Evolutionary conservation across 805 yeast genomes (phyloP), one percentile per base, ranked within the genome.

Genomic region (Scheffersomyces coipomensis): DNA sequence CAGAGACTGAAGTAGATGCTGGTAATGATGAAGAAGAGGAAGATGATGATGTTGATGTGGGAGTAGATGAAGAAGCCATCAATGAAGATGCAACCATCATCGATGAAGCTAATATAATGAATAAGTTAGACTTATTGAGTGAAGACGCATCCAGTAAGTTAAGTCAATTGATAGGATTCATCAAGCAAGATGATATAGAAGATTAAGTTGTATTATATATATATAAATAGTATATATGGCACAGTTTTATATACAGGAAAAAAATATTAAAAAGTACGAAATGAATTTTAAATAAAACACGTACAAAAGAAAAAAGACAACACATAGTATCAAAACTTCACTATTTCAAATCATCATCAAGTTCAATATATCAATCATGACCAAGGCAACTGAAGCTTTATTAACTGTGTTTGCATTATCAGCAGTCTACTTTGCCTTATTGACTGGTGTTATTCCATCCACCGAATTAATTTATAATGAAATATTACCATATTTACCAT

Each of bases 401-500:
- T 58, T 74, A 43, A 61, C 75, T 5, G 46, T 73, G 21, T 70
- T 73, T 44, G 64, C 75, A 17, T 51, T 70, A n/a, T 55, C 73
- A 5, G 73, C 83, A 2, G 55, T 79, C 6, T 83, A 83, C 62
- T 63, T 73, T 49, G 73, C 79, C 2, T 64, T 82, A 19, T 59
- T 58, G 43, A 48, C 67, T 13, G 81, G 81, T 12, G 71, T 73
- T 29, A 62, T 83, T 40, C 88, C 88, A 32, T 62, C 76, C 5
- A 68, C 79, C 7, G 60, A 56, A n/a, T 48, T 57, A 23, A 51
- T 83, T 48, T 73, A 69, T 34, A 52, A 64, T 19, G 80, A 80
- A 48, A 73, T 83, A 35, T 62, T 83, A 45, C 88, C 88, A 8
- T 81, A 71, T 47, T 58, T 83, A 42, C 89, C 89, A 24, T 81